Evolutionary conservation across 2,329 filamentous ascomycete genomes (phyloP).

Genomic region (Stachybotrys echinatus): DNA sequence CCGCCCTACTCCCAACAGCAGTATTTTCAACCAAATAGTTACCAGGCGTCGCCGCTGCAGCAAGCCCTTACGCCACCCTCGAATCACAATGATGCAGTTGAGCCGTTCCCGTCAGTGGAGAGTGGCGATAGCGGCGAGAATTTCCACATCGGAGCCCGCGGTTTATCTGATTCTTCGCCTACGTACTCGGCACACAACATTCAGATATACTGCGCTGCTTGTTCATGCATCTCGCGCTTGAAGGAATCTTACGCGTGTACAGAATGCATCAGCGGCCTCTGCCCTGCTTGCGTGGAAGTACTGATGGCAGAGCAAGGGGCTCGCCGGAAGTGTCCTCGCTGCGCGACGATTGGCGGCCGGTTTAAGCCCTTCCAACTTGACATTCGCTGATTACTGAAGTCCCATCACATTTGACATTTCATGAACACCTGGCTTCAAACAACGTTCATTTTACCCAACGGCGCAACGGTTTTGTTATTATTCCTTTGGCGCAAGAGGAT

Average conservation of each 20-base stretch:
- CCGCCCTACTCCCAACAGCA: slow-evolving; percentile 53
- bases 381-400: slow-evolving; percentile 52
- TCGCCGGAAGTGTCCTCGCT: slow-evolving; percentile 71
- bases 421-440: background rate
- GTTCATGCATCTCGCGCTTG: slow-evolving; percentile 69
- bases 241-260: slow-evolving; percentile 90
- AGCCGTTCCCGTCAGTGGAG: slow-evolving; percentile 88
- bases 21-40: slow-evolving; percentile 59
- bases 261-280: slow-evolving; percentile 92
- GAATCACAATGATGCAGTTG: slow-evolving; percentile 60
- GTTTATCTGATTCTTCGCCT: slow-evolving; percentile 65
- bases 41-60: slow-evolving; percentile 86
- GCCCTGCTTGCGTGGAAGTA: slow-evolving; percentile 79
- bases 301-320: slow-evolving; percentile 72
- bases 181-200: slow-evolving; percentile 69
- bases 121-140: slow-evolving; percentile 67
- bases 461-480: background rate
- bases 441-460: background rate
- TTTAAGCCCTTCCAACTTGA: slow-evolving; percentile 86
- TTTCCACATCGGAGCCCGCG: slow-evolving; percentile 63
- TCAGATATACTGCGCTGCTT: slow-evolving; percentile 90
- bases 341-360: slow-evolving; percentile 70
- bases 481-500: background rate
- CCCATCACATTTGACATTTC: background rate
- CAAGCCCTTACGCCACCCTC: slow-evolving; percentile 82